A percentile compares a stretch with the other conserved stretches of the same genome.
Evolutionary conservation across 2,329 filamentous ascomycete genomes (phyloP).

Genomic region (Dothistroma pini): DNA sequence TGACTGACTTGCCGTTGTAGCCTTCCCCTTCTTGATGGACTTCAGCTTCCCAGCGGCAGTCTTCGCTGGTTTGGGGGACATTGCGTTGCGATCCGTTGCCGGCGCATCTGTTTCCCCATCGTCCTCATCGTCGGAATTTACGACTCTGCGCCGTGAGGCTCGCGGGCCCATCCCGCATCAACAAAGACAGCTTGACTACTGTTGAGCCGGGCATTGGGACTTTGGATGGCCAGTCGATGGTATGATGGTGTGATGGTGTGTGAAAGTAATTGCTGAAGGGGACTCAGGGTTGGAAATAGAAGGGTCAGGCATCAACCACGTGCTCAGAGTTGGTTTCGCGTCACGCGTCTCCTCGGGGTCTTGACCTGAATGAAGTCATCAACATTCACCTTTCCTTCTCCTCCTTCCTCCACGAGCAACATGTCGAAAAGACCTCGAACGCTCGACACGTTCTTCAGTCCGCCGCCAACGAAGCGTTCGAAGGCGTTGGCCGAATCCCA

Average conservation of each 20-base stretch:
- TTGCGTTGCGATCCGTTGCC: slow-evolving; percentile 8
- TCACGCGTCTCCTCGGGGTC: neutral
- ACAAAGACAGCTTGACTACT: neutral
- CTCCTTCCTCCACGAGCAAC: neutral
- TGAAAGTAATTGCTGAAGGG: neutral
- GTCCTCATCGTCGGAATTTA: slow-evolving; percentile 21
- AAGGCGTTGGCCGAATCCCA: slow-evolving; percentile 25
- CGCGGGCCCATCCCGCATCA: slow-evolving; percentile 32
- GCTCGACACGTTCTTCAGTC: slow-evolving; percentile 65
- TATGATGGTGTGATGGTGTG: neutral
- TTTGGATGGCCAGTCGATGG: neutral
- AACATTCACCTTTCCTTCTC: neutral
- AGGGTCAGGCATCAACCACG: slow-evolving; percentile 3
- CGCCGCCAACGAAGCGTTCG: slow-evolving; percentile 43
- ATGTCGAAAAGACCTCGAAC: slow-evolving; percentile 55
- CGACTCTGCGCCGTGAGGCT: slow-evolving; percentile 26
- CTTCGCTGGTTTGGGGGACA: slow-evolving; percentile 15
- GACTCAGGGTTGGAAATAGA: neutral
- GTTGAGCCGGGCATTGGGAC: neutral
- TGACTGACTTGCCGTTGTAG: neutral
- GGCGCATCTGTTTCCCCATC: slow-evolving; percentile 24
- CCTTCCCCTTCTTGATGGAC: slow-evolving; percentile 16
- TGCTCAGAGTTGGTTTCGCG: neutral
- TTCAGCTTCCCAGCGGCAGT: slow-evolving; percentile 23
- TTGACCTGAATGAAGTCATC: neutral